Conservation (phyloP, 2,329 filamentous ascomycete genomes). For the Cadophora sp. region DNA sequence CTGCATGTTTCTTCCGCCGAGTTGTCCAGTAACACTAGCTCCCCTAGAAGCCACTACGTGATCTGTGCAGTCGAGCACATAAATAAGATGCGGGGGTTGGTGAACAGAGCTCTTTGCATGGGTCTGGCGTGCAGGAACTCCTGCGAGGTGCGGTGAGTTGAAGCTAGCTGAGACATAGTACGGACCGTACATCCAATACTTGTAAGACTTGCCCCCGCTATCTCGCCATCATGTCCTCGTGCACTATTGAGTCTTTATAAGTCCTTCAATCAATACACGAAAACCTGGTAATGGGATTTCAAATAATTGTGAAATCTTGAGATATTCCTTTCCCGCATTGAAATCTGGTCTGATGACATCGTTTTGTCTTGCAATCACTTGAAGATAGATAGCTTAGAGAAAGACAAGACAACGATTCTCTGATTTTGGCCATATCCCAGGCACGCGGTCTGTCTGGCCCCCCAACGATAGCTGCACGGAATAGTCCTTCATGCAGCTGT, state of each 20-base stretch:
- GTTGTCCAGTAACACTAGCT: background rate
- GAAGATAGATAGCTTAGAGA: background rate
- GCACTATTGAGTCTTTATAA: background rate
- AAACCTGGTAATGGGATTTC: background rate
- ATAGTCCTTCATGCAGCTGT: background rate
- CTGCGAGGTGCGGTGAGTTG: constrained; percentile 12
- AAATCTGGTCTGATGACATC: constrained; percentile 5
- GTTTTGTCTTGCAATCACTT: background rate
- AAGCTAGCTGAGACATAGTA: constrained; percentile 4
- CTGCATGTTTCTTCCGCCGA: background rate
- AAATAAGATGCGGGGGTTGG: background rate
- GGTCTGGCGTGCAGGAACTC: constrained; percentile 28
- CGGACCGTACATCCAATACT: background rate
- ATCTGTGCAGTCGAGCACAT: constrained; percentile 1
- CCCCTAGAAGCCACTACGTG: background rate
- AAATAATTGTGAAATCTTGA: background rate
- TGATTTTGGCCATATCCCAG: background rate
- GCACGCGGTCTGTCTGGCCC: background rate
- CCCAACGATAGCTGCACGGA: constrained; percentile 1
- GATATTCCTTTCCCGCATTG: background rate
- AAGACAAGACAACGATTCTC: background rate
- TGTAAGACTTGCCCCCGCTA: background rate
- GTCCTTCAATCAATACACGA: background rate
- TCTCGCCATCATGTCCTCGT: background rate
- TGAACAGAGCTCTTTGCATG: constrained; percentile 12